Conservation (phyloP, 306 rosid species). For the Pterocarpus macrocarpus region DNA sequence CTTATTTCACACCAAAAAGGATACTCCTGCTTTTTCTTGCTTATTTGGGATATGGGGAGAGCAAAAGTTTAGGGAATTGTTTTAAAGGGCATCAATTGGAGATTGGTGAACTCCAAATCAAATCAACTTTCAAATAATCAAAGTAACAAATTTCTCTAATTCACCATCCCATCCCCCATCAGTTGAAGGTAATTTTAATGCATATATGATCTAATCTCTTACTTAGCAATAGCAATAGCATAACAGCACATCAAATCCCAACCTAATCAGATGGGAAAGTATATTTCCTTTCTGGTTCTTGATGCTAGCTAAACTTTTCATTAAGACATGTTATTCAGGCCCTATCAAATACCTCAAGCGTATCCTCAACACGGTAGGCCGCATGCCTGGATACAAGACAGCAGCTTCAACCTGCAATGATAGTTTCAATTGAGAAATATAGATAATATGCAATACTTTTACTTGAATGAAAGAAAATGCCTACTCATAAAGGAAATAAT, state of each 20-base stretch:
- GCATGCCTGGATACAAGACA: slow-evolving; percentile 85
- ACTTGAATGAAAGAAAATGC: slow-evolving; percentile 34
- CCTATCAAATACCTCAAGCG: slow-evolving; percentile 75
- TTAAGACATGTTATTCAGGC: slow-evolving; percentile 5
- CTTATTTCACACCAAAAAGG: slow-evolving; percentile 5
- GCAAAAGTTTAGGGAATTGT: neutral
- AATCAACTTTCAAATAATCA: slow-evolving; percentile 4
- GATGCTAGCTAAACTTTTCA: slow-evolving; percentile 31
- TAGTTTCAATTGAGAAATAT: slow-evolving; percentile 31
- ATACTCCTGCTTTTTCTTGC: slow-evolving; percentile 20
- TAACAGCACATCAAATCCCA: slow-evolving; percentile 31
- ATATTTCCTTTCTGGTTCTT: slow-evolving; percentile 9
- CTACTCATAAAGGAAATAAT: slow-evolving; percentile 13
- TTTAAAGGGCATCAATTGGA: slow-evolving; percentile 8
- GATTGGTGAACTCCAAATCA: slow-evolving; percentile 8
- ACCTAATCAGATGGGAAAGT: slow-evolving; percentile 17
- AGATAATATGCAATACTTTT: slow-evolving; percentile 14
- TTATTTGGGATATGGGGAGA: neutral
- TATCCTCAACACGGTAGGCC: slow-evolving; percentile 92
- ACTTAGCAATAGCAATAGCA: slow-evolving; percentile 22
- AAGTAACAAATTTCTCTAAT: slow-evolving; percentile 16
- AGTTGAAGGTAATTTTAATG: slow-evolving; percentile 23
- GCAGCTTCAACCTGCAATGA: slow-evolving; percentile 90
- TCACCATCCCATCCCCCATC: slow-evolving; percentile 21
- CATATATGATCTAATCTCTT: slow-evolving; percentile 32